Conservation (phyloP, 2,329 filamentous ascomycete species). For the Aspergillus fructus region DNA sequence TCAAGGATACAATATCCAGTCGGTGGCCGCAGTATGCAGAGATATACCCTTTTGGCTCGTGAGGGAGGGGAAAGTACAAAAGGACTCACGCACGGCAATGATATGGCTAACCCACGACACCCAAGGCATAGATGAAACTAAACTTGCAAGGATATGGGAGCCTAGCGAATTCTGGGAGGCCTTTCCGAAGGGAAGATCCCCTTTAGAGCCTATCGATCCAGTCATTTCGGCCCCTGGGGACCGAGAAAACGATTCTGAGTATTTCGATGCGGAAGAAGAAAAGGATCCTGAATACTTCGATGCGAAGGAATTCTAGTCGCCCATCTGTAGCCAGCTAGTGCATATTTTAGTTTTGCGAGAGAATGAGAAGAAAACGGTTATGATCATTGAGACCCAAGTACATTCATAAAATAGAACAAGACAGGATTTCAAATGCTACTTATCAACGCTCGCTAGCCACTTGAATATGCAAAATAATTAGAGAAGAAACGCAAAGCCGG, state of each 20-base stretch:
- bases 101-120: not conserved
- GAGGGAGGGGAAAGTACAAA: not conserved
- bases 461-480: constrained; percentile 30
- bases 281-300: not conserved
- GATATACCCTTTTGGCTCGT: not conserved
- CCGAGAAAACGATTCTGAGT: not conserved
- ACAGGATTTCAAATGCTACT: not conserved
- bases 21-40: not conserved
- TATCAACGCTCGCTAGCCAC: not conserved
- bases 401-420: not conserved
- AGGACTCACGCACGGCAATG: not conserved
- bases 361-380: constrained; percentile 1
- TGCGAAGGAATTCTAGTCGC: not conserved
- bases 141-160: not conserved
- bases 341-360: not conserved
- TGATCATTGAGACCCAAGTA: constrained; percentile 2
- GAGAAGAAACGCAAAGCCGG: constrained; percentile 57
- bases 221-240: not conserved
- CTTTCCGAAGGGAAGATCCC: not conserved
- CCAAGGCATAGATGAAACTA: not conserved
- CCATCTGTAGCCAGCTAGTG: too few species aligned
- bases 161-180: not conserved
- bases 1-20: not conserved
- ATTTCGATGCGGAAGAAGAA: too few species aligned
- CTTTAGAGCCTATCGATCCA: not conserved